Conservation (phyloP, 176 grass and related monocot genomes). For the Poa annua region DNA sequence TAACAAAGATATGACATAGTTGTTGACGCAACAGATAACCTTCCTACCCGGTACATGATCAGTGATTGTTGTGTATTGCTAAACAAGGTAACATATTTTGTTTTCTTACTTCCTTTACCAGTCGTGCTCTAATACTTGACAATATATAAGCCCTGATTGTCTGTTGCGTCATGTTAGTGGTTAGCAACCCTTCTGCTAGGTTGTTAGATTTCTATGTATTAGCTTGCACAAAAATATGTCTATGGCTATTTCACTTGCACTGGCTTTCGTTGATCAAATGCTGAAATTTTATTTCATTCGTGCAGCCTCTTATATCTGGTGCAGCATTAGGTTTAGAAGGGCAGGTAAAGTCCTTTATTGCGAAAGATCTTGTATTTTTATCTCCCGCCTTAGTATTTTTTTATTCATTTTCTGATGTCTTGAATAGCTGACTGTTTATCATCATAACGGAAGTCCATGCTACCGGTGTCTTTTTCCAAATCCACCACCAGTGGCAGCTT, state of each 20-base stretch:
- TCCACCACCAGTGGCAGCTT: conserved; percentile 79
- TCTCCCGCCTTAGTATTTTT: conserved; percentile 6
- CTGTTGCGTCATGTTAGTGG: neutral
- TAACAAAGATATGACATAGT: conserved; percentile 83
- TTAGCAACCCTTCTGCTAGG: neutral
- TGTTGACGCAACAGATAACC: conserved; percentile 94
- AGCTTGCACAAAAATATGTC: neutral
- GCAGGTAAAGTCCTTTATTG: conserved; percentile 56
- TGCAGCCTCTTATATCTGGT: conserved; percentile 93
- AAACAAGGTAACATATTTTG: conserved; percentile 62
- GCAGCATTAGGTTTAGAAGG: conserved; percentile 93
- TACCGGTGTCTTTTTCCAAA: conserved; percentile 94
- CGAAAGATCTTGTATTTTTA: conserved; percentile 38
- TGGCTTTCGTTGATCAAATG: neutral
- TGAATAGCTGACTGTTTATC: conserved; percentile 85
- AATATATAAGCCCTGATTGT: conserved; percentile 8
- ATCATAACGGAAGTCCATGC: conserved; percentile 94
- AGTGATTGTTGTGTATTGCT: conserved; percentile 92
- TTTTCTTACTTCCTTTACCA: neutral
- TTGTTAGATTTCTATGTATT: conserved; percentile 6
- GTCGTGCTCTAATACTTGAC: conserved; percentile 18
- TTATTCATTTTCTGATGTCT: conserved; percentile 41
- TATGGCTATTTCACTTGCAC: conserved; percentile 7
- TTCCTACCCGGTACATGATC: conserved; percentile 96
- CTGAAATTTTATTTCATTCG: conserved; percentile 27